These are phyloP conservation scores for Gastrodia elata DNA, from an alignment of 106 monocot species.

Conservation along the genomic window DNA sequence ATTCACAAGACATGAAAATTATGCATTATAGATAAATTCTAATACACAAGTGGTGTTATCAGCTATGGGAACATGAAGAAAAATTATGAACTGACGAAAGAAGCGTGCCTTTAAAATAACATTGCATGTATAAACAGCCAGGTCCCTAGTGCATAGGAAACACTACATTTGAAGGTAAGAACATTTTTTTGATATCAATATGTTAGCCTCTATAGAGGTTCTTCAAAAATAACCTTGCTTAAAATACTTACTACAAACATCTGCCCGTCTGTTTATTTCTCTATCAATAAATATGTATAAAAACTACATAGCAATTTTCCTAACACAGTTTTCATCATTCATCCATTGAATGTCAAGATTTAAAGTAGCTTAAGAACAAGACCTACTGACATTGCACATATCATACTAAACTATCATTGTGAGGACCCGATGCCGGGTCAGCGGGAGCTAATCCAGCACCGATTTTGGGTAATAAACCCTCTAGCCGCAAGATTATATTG, in stretches of 20 bases:
- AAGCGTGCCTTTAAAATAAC: background rate
- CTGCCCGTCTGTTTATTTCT: too few relatives aligned
- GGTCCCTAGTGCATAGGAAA: background rate
- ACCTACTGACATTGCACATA: too few relatives aligned
- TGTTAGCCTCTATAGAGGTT: background rate
- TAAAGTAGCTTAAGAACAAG: too few relatives aligned
- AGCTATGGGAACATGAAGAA: background rate
- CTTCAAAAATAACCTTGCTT: background rate
- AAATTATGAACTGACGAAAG: background rate
- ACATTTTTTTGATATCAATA: background rate
- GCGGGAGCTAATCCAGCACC: too few relatives aligned
- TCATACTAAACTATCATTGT: too few relatives aligned
- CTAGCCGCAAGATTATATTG: too few relatives aligned
- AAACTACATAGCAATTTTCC: too few relatives aligned
- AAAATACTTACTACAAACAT: background rate
- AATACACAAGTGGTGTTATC: background rate
- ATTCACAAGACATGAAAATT: conserved; percentile 4
- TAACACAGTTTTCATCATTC: too few relatives aligned
- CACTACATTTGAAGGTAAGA: background rate
- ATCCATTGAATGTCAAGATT: too few relatives aligned
- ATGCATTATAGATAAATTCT: background rate
- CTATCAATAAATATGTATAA: too few relatives aligned
- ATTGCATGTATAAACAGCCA: background rate
- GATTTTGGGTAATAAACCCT: too few relatives aligned
- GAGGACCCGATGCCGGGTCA: too few relatives aligned